A percentile compares a stretch with the other conserved stretches of the same genome.
These are phyloP conservation scores for Ustilago trichophora DNA, from an alignment of 1,284 basidiomycete species.

Conservation along the genomic window DNA sequence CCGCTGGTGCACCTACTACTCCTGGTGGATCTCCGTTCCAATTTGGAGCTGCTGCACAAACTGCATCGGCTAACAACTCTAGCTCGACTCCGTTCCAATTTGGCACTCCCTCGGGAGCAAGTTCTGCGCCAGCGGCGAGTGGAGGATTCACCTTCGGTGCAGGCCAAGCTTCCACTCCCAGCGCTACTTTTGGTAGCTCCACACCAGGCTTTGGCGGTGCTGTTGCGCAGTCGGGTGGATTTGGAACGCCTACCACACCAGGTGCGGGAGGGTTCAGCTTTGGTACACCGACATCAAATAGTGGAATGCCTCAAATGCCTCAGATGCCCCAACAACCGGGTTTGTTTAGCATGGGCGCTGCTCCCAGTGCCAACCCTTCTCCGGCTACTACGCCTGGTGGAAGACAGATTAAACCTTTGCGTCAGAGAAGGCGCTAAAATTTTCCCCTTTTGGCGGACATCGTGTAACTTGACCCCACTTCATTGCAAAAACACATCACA, in stretches of 20 bases:
- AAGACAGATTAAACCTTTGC: slow-evolving; percentile 55
- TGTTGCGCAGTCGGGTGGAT: too few species aligned
- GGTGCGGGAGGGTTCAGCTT: not conserved
- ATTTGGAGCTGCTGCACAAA: slow-evolving; percentile 21
- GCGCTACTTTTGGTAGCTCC: slow-evolving; percentile 21
- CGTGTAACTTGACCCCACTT: too few species aligned
- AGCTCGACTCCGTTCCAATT: slow-evolving; percentile 18
- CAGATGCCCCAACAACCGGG: slow-evolving; percentile 19
- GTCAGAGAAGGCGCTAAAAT: slow-evolving; percentile 33
- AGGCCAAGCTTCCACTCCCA: too few species aligned
- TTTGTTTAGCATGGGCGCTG: slow-evolving; percentile 53
- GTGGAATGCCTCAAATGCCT: slow-evolving; percentile 5
- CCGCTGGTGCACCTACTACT: slow-evolving; percentile 18
- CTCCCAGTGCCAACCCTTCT: slow-evolving; percentile 10
- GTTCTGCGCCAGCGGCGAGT: too few species aligned
- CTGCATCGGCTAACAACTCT: too few species aligned
- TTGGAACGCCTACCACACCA: not conserved
- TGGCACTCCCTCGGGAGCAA: slow-evolving; percentile 2
- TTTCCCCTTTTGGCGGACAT: too few species aligned
- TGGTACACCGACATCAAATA: not conserved
- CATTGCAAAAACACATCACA: too few species aligned
- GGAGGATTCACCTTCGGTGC: slow-evolving; percentile 29
- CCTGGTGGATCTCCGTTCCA: slow-evolving; percentile 25
- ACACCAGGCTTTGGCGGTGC: too few species aligned
- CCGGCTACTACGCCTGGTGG: slow-evolving; percentile 31